Evolutionary conservation across 805 yeast species (phyloP).

Genomic region (Sugiyamaella chiloensis): DNA sequence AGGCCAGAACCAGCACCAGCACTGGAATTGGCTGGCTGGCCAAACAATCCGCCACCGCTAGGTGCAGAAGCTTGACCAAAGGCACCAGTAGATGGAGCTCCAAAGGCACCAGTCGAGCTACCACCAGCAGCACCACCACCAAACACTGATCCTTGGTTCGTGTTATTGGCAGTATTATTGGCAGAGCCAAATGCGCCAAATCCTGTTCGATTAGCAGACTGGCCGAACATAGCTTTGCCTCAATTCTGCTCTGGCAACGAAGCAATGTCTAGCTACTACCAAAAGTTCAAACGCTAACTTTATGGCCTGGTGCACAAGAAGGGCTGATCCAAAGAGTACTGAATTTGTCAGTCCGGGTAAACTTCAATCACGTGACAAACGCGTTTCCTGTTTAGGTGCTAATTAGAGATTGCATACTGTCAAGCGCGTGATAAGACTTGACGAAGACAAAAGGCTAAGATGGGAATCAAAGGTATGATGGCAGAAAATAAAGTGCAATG

Average conservation of each 20-base stretch:
- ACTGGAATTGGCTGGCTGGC: not conserved
- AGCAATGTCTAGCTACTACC: no score
- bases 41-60: constrained; percentile 9
- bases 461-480: constrained; percentile 35
- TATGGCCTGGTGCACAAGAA: no score
- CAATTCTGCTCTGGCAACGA: not conserved
- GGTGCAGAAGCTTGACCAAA: constrained; percentile 21
- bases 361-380: constrained; percentile 6
- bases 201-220: constrained; percentile 16
- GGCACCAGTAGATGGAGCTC: constrained; percentile 10
- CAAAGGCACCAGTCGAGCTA: constrained; percentile 21
- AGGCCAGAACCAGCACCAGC: constrained; percentile 21
- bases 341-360: constrained; percentile 12
- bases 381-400: constrained; percentile 4
- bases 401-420: not conserved
- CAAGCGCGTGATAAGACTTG: constrained; percentile 3
- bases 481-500: no score
- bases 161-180: not conserved
- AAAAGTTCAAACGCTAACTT: no score
- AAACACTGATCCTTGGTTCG: constrained; percentile 8
- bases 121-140: constrained; percentile 27
- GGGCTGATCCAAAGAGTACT: no score
- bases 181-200: constrained; percentile 14
- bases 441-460: constrained; percentile 11
- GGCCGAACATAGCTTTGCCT: constrained; percentile 22